Base-by-base conservation (phyloP, 495 filamentous ascomycete species). In the Geoglossum glabrum region DNA sequence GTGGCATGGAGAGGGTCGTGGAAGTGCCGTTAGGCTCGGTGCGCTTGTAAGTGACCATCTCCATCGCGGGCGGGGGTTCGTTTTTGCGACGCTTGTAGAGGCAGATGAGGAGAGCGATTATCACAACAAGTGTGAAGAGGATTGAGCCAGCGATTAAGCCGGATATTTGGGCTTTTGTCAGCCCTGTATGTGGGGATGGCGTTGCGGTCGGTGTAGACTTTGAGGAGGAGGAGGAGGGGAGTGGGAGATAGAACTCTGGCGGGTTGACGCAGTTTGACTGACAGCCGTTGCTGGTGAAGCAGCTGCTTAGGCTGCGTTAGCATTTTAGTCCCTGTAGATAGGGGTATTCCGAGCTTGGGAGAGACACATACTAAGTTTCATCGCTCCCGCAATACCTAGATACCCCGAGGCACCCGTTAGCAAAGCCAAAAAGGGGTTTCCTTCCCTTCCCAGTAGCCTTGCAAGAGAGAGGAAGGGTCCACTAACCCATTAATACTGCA, bases 361-460 rank as follows among this genome's bases (percentile, higher is more conserved):
- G n/a, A n/a, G n/a, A n/a, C n/a, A n/a, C n/a, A n/a, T 57, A 57
- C 55, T 57, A 57, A 52, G 55, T 36, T 31, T 57, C 55, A 26
- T 34, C 51, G 34, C 55, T 57, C 23, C 55, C 55, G 55, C 55
- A 57, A 43, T 8, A 57, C 30, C 55, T 57, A 40, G n/a, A 57
- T 47, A 26, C 19, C 33, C 33, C n/a, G n/a, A n/a, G n/a, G n/a
- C 19, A 47, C 21, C 43, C 43, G 55, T 57, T n/a, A n/a, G n/a
- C 31, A 57, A 30, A 33, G 6, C 11, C 23, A 19, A 26, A 47
- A 47, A 23, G 6, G 15, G 19, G 15, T n/a, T 17, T 47, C 17
- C 19, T n/a, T n/a, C n/a, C n/a, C n/a, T n/a, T n/a, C n/a, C n/a
- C n/a, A n/a, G n/a, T n/a, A n/a, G n/a, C n/a, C n/a, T n/a, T n/a